These are phyloP conservation scores for Sordaria brevicollis DNA, from an alignment of 495 filamentous ascomycete species.

Conservation along the genomic window DNA sequence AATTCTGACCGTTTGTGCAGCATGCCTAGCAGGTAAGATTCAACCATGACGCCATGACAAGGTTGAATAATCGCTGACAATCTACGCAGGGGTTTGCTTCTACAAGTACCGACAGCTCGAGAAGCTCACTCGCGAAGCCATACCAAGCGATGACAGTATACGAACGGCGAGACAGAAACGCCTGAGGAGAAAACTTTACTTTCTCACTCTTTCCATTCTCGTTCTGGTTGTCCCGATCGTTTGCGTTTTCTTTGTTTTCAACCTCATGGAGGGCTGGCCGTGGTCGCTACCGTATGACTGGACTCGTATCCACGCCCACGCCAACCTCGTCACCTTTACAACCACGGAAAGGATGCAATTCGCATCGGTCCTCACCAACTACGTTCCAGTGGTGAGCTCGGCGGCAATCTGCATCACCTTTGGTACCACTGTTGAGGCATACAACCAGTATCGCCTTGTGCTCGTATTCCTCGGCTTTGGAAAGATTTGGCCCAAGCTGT, in stretches of 20 bases:
- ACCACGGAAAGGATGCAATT: constrained; percentile 38
- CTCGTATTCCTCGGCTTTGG: constrained; percentile 42
- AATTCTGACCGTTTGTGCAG: constrained; percentile 51
- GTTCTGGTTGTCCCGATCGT: constrained; percentile 54
- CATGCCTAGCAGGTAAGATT: constrained; percentile 63
- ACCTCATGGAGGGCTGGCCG: constrained; percentile 35
- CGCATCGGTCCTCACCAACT: constrained; percentile 51
- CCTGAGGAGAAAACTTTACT: constrained; percentile 66
- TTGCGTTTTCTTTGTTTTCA: constrained; percentile 47
- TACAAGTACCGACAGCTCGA: constrained; percentile 59
- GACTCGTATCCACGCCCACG: constrained; percentile 32
- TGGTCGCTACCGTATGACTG: constrained; percentile 44
- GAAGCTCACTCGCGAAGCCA: constrained; percentile 45
- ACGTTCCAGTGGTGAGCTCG: constrained; percentile 51
- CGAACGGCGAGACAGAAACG: constrained; percentile 40
- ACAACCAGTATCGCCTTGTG: constrained; percentile 56
- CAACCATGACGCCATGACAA: background rate
- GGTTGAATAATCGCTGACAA: constrained; percentile 3
- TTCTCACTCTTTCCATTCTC: constrained; percentile 59
- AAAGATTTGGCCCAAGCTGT: constrained; percentile 32
- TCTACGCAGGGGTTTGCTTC: constrained; percentile 49
- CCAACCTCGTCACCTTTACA: constrained; percentile 51
- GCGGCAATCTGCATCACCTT: constrained; percentile 67
- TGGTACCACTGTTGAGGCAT: constrained; percentile 67
- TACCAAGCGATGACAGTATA: constrained; percentile 39